Base-by-base conservation (phyloP, 306 rosid species). In the Rubus parviflorus region DNA sequence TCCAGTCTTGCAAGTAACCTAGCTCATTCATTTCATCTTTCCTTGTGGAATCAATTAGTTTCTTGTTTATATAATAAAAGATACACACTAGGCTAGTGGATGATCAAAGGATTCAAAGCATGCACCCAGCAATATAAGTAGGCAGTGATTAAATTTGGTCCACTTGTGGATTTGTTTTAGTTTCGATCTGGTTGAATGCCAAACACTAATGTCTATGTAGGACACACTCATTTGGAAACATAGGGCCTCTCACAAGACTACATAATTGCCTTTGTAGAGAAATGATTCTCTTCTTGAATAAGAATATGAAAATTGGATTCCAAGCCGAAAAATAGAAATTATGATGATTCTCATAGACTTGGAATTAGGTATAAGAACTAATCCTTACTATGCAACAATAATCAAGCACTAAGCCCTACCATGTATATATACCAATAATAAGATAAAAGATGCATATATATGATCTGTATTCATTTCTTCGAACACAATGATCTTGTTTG, bases 1-100 rank as follows among this genome's bases (percentile, higher is more conserved):
- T 66, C 84, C 84, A 35, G 19, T n/a, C 40, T 35, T 83, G 38
- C 79, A 83, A 79, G 76, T 65, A 57, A 80, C 56, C 52, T n/a
- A n/a, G n/a, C n/a, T n/a, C n/a, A n/a, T n/a, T 69, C 58, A 42
- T 22, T 22, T 15, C 25, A 23, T 72, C 30, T 43, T 15, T 43
- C 43, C 30, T 58, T 30, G 9, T 38, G 70, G 25, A 64, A 64
- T 64, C 69, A 16, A 37, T 19, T 38, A 30, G 0, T 64, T 15
- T 15, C 6, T 63, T 30, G 45, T 15, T 63, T 30, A 25, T 23
- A 4, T 42, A 42, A n/a, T 68, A 43, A 17, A 43, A 11, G 10
- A 68, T 17, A 68, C 41, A 68, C 73, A 20, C 16, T 45, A 20
- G 54, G 22, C 7, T 23, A 74, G 19, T 17, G 58, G 54, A 56